Base-by-base conservation (phyloP, 1,284 basidiomycete genomes). In the Austroboletus olivaceoglutinosus region DNA sequence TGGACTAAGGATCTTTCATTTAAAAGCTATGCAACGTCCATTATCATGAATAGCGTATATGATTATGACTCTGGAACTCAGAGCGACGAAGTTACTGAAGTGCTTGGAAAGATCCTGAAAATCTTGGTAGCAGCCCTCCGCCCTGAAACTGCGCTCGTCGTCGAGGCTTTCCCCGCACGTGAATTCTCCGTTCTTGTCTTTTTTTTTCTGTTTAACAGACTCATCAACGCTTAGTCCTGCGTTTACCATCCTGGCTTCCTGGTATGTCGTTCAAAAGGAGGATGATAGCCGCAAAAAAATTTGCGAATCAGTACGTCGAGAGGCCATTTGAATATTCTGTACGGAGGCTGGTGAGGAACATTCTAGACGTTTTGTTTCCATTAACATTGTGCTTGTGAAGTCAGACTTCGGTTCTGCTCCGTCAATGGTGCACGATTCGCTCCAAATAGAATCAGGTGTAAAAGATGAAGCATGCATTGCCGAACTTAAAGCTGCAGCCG, bases 11-110 rank as follows among this genome's bases (percentile, higher is more conserved):
- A 41, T 27, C 9, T 10, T 29, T n/a, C n/a, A n/a, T n/a, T n/a
- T n/a, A n/a, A n/a, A n/a, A 68, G 62, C 9, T 63, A 63, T 25
- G 59, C 64, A 12, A 44, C 52, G 34, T 71, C 57, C 6, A 56
- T 67, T 10, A 52, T 68, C 8, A n/a, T 65, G 46, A 51, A 52
- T 5, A 48, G 56, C 18, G 52, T 64, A 7, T 69, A 69, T 12
- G 59, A 65, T 16, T 67, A 62, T 30, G 58, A 64, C 7, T 18
- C 51, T 19, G 43, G 48, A 27, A 51, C 50, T 3, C 27, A 29
- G 12, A 43, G 50, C 23, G 63, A 69, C 4, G 42, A 53, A 4
- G 50, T 64, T 11, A 29, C 57, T 7, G 50, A 48, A 27, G 45
- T 51, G 7, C 42, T 58, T 47, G 7, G 31, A 3, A 53, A 47